Evolutionary conservation across 73 alveolate genomes (phyloP).

Genomic region (Paramecium biaurelia): DNA sequence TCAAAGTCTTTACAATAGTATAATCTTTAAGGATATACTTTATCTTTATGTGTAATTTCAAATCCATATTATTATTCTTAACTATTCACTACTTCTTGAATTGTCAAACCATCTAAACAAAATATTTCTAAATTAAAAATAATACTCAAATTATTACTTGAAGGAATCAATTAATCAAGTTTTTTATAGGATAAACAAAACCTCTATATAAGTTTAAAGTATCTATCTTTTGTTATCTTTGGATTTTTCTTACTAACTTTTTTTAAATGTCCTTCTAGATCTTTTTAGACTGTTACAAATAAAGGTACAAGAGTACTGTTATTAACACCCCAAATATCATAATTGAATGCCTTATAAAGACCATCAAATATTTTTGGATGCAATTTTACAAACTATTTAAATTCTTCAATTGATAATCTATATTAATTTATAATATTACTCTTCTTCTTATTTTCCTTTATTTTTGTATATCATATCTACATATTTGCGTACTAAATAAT

Average conservation of each 20-base stretch:
- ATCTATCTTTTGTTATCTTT: background rate
- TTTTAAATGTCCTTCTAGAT: background rate
- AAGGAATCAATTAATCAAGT: background rate
- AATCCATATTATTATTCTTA: background rate
- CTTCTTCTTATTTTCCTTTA: background rate
- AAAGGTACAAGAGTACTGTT: background rate
- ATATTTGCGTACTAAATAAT: background rate
- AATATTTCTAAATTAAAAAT: background rate
- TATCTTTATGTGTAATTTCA: conserved; percentile 36
- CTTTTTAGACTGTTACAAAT: background rate
- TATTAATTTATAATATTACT: background rate
- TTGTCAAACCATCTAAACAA: conserved; percentile 20
- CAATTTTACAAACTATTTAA: conserved; percentile 5
- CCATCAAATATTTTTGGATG: conserved; percentile 49
- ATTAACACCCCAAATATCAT: conserved; percentile 39
- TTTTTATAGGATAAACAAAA: conserved; percentile 12
- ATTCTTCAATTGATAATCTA: conserved; percentile 29
- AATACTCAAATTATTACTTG: background rate
- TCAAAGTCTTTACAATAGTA: background rate
- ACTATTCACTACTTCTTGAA: background rate
- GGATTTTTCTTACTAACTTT: conserved; percentile 1
- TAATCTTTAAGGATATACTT: background rate
- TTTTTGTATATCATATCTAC: conserved; percentile 9
- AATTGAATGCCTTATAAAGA: conserved; percentile 17
- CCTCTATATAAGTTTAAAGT: background rate